Evolutionary conservation across 225 moss, liverwort and hornwort genomes (phyloP).

Genomic region (Physcomitrium patens): DNA sequence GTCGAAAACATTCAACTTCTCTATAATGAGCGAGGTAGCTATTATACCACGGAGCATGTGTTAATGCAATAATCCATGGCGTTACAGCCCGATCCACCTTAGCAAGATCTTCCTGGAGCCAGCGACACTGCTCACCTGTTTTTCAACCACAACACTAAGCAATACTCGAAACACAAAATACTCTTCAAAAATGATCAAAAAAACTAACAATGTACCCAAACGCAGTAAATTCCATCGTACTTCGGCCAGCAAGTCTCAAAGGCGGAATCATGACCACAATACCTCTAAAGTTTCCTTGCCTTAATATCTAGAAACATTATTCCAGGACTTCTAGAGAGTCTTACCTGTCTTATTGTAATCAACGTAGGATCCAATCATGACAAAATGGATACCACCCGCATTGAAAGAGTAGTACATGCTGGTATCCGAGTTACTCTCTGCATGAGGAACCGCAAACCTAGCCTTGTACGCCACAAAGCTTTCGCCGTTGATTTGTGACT

Average conservation of each 20-base stretch:
- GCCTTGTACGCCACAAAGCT: slow-evolving; percentile 81
- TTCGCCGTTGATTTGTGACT: slow-evolving; percentile 60
- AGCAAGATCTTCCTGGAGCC: slow-evolving; percentile 76
- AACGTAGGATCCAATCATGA: slow-evolving; percentile 86
- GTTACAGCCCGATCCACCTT: slow-evolving; percentile 83
- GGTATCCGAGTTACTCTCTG: slow-evolving; percentile 77
- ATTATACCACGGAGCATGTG: slow-evolving; percentile 96
- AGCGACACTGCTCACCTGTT: slow-evolving; percentile 81
- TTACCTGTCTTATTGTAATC: slow-evolving; percentile 68
- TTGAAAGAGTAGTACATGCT: slow-evolving; percentile 96
- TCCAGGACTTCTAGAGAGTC: neutral
- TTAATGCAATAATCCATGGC: slow-evolving; percentile 84
- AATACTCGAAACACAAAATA: neutral
- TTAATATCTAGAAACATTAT: neutral
- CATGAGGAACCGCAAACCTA: slow-evolving; percentile 76
- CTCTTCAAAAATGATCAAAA: neutral
- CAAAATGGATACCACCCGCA: slow-evolving; percentile 88
- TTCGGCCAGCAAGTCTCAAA: neutral
- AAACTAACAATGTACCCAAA: neutral
- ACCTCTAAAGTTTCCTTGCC: neutral
- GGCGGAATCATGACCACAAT: neutral
- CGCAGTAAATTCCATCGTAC: slow-evolving; percentile 5
- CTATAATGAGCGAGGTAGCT: slow-evolving; percentile 85
- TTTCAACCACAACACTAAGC: neutral
- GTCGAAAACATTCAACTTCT: slow-evolving; percentile 89